A percentile compares a stretch with the other conserved stretches of the same genome.
These are phyloP conservation scores for Taphrina flavorubra DNA, from an alignment of 1,139 yeast species.

Conservation along the genomic window DNA sequence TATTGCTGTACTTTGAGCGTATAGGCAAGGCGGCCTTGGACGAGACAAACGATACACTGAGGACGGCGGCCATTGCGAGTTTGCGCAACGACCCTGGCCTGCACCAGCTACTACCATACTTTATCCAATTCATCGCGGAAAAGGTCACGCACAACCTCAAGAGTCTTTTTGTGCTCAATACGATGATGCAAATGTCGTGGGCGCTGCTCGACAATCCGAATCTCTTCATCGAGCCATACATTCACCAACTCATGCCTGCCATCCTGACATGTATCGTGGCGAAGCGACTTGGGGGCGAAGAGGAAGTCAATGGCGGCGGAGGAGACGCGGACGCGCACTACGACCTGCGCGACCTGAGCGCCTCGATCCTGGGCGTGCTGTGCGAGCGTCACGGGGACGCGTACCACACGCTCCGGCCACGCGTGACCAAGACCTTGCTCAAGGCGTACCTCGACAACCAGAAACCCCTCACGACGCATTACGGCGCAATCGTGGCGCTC, in stretches of 20 bases:
- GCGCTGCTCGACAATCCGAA: constrained; percentile 84
- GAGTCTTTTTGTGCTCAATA: constrained; percentile 72
- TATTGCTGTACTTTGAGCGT: constrained; percentile 90
- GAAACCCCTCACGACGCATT: constrained; percentile 85
- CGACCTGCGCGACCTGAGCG: constrained; percentile 81
- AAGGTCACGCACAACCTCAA: constrained; percentile 88
- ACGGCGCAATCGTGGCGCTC: constrained; percentile 88
- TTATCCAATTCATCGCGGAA: constrained; percentile 94
- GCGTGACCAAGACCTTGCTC: constrained; percentile 88
- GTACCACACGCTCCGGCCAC: constrained; percentile 87
- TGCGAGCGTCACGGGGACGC: constrained; percentile 80
- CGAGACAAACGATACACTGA: constrained; percentile 57
- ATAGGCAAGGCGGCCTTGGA: constrained; percentile 79
- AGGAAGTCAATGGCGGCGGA: constrained; percentile 47
- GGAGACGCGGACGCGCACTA: constrained; percentile 48
- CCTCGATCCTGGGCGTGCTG: constrained; percentile 77
- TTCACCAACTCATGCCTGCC: constrained; percentile 96
- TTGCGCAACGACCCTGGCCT: constrained; percentile 91
- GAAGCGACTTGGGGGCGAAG: constrained; percentile 72
- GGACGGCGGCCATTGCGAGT: constrained; percentile 81
- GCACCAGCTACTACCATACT: constrained; percentile 95
- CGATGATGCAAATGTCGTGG: constrained; percentile 88
- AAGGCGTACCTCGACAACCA: constrained; percentile 84
- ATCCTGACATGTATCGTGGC: constrained; percentile 87
- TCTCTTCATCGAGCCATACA: constrained; percentile 87